Base-by-base conservation (phyloP, 2,329 filamentous ascomycete genomes). In the Drechmeria coniospora region DNA sequence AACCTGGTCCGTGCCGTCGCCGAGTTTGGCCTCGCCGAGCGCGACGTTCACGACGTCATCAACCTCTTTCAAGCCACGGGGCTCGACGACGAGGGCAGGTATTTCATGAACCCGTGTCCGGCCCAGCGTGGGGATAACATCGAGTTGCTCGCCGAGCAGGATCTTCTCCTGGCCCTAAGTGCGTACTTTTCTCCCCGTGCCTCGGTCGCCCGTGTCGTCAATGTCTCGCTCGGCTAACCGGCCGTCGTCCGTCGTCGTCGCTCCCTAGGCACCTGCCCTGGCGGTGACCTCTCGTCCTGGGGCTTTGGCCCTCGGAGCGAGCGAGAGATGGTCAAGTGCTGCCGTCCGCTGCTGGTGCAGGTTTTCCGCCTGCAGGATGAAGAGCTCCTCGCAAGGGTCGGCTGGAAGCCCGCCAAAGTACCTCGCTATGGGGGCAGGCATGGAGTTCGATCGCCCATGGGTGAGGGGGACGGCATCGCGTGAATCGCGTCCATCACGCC, bases 1-100 rank as follows among this genome's bases (percentile, higher is more conserved):
- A 92, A 92, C 47, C 64, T 92, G 8, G 72, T 70, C 1, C 68
- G 82, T 4, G 78, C 82, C 0, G 68, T 90, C 3, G 35, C 74
- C 1, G 74, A 75, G 0, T 74, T 62, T 34, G 79, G 79, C 0
- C 49, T 90, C 23, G 64, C 59, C 5, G 82, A 90, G 51, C 58
- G 60, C 17, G 80, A 90, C 44, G 71, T 90, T 2, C 82, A 92
- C 43, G 81, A 92, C 47, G 81, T 92, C 1, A 62, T 92, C 29
- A 92, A 92, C 43, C 61, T 92, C 3, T 90, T 92, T 46, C 82
- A 92, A 49, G 79, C 86, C 6, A 90, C 82, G 0, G 80, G 81
- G 0, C 47, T 90, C 25, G 76, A 90, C 41, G 59, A 67, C 29
- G 44, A 75, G 33, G 80, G 79, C 0, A 65, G 72, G 28, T 87